Conservation (phyloP, 371 early-diverging fungal species). For the Mucor mucedo region DNA sequence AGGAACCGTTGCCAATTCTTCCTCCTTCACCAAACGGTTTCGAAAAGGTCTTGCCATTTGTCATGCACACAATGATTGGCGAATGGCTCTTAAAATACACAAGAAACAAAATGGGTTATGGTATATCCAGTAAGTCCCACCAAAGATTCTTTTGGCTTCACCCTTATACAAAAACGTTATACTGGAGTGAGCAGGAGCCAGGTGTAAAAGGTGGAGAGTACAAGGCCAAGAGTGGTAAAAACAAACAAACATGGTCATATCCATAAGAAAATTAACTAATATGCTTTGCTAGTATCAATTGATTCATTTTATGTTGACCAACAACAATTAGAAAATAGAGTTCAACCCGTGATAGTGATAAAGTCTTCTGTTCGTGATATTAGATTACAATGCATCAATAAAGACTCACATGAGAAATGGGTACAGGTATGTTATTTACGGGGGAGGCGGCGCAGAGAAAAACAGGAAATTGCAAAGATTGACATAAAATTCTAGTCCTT, state of each 20-base stretch:
- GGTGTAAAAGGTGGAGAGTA: constrained; percentile 52
- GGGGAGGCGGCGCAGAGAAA: too few species aligned
- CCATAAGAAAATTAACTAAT: not conserved
- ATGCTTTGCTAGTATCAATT: constrained; percentile 30
- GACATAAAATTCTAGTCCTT: constrained; percentile 11
- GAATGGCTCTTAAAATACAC: constrained; percentile 78
- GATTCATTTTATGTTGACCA: constrained; percentile 54
- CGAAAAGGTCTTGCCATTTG: constrained; percentile 21
- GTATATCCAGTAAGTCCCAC: constrained; percentile 68
- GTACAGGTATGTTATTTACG: constrained; percentile 21
- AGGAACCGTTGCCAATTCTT: not conserved
- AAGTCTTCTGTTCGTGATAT: constrained; percentile 61
- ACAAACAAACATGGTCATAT: not conserved
- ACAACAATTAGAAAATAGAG: constrained; percentile 32
- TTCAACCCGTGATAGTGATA: constrained; percentile 56
- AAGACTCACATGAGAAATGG: constrained; percentile 70
- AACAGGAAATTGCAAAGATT: not conserved
- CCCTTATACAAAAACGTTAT: constrained; percentile 78
- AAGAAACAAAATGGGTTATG: constrained; percentile 53
- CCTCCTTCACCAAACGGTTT: constrained; percentile 1
- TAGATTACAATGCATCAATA: constrained; percentile 63
- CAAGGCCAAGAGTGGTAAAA: constrained; percentile 55
- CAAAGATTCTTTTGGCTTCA: constrained; percentile 82
- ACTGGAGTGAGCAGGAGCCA: constrained; percentile 76
- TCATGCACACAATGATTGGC: constrained; percentile 82